Evolutionary conservation across 139 green algal species (phyloP), one percentile per base, ranked within the genome.

Genomic region (Diplosphaera chodatii): DNA sequence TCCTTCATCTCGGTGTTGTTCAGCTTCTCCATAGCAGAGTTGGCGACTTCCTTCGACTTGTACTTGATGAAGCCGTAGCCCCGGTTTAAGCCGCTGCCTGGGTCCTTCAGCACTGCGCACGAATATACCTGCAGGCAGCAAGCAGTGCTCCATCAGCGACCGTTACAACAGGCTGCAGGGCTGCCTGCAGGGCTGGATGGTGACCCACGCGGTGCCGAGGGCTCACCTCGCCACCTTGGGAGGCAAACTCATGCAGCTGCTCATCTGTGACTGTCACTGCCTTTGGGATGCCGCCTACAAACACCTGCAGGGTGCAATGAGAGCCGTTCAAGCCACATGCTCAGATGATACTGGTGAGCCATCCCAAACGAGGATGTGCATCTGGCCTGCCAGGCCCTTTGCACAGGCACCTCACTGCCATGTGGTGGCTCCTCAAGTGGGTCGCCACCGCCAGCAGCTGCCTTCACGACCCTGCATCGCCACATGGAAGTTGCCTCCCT

Each of bases 31-130:
- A 92, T 70, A 16, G 88, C 88, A 2, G 75, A 74, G 2, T 82
- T 69, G 0, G 87, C 88, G 2, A 63, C 69, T 63, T 88, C 89
- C 34, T 70, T 77, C 0, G 70, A 78, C 55, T 73, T 90, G 79
- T 83, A 96, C 40, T 88, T 88, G 21, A 91, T 80, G 69, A 96
- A 96, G 25, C 80, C 86, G 71, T 89, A 95, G 18, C 86, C 90
- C 72, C 69, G 30, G 23, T 65, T 66, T 16, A 29, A 22, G 59
- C 55, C 33, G 29, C 66, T 87, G 65, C 80, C 75, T 4, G 84
- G 83, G 73, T 93, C 87, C 66, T 83, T 74, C 20, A 80, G 63
- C 32, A 87, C 33, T 37, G 70, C 72, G 27, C 72, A 70, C 10
- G 34, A 68, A 64, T 81, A 74, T 55, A 87, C 71, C 76, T 77